Conservation (phyloP, 345 rosid genomes). For the Laguncularia racemosa region DNA sequence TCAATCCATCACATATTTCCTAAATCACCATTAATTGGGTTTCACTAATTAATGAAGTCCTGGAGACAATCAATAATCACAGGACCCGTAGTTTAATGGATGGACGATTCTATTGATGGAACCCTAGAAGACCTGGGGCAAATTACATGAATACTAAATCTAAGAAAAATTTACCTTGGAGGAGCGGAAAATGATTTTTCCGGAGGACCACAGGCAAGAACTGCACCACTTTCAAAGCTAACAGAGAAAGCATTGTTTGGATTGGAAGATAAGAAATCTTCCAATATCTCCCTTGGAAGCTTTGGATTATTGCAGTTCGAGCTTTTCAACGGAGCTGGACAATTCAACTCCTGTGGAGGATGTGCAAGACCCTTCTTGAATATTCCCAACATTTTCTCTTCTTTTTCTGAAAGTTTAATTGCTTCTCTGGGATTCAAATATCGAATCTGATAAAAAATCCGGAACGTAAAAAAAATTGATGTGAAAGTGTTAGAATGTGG, state of each 20-base stretch:
- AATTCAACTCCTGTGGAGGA: conserved; percentile 58
- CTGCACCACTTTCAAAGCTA: conserved; percentile 33
- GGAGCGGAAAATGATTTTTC: conserved; percentile 18
- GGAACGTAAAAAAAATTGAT: too few relatives aligned
- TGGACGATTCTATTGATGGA: too few relatives aligned
- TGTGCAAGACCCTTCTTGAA: conserved; percentile 49
- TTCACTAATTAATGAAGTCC: too few relatives aligned
- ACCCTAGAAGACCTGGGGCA: too few relatives aligned
- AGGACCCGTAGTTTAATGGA: too few relatives aligned
- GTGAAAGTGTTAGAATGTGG: too few relatives aligned
- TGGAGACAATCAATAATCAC: too few relatives aligned
- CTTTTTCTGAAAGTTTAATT: not conserved
- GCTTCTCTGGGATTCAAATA: too few relatives aligned
- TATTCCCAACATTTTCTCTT: conserved; percentile 49
- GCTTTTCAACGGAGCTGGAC: conserved; percentile 31
- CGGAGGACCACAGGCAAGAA: conserved; percentile 31
- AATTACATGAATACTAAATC: not conserved
- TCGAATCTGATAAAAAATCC: not conserved
- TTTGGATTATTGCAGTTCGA: conserved; percentile 23
- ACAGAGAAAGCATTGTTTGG: conserved; percentile 26
- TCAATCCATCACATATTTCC: too few relatives aligned
- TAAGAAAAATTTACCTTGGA: conserved; percentile 36
- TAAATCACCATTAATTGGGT: too few relatives aligned
- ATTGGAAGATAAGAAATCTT: conserved; percentile 27
- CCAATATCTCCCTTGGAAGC: conserved; percentile 33